Percentiles rank a stretch among this genome's conserved stretches.
These are phyloP conservation scores for Lactarius hatsudake DNA, from an alignment of 768 basidiomycete species.

Conservation along the genomic window DNA sequence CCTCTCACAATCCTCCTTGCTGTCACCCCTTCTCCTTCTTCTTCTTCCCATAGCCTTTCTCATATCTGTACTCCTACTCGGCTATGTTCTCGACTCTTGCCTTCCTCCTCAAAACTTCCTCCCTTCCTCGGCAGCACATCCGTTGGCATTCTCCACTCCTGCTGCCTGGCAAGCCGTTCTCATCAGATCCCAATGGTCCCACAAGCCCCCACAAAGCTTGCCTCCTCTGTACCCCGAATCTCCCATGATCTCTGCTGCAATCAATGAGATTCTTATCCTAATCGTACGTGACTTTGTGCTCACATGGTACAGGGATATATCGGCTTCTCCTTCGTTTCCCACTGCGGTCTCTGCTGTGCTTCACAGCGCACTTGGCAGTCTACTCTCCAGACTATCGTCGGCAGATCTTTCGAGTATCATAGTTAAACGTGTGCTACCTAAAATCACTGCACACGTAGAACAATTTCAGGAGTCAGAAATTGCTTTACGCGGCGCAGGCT, in stretches of 20 bases:
- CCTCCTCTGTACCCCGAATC: constrained; percentile 64
- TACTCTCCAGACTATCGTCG: constrained; percentile 52
- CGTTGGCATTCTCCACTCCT: constrained; percentile 84
- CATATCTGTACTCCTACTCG: constrained; percentile 52
- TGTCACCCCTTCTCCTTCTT: constrained; percentile 59
- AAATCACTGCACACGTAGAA: constrained; percentile 84
- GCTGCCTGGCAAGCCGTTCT: constrained; percentile 93
- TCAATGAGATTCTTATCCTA: constrained; percentile 80
- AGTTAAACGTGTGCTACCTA: constrained; percentile 85
- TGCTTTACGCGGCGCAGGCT: constrained; percentile 74
- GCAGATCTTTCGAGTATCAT: constrained; percentile 75
- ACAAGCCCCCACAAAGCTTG: constrained; percentile 62
- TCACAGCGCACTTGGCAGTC: constrained; percentile 57
- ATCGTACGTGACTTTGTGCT: constrained; percentile 85
- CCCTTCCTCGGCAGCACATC: constrained; percentile 60
- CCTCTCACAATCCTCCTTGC: constrained; percentile 63
- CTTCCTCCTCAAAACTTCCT: constrained; percentile 35
- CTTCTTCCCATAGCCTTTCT: constrained; percentile 41
- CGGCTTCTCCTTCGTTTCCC: constrained; percentile 86
- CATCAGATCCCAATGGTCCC: constrained; percentile 88
- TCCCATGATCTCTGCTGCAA: constrained; percentile 60
- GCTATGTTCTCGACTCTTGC: constrained; percentile 54
- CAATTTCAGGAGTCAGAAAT: constrained; percentile 89
- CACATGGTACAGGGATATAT: constrained; percentile 86
- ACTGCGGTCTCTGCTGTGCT: constrained; percentile 75